phyloP scores from a whole-genome alignment of 805 yeast genomes.

The Candida incommunis region DNA sequence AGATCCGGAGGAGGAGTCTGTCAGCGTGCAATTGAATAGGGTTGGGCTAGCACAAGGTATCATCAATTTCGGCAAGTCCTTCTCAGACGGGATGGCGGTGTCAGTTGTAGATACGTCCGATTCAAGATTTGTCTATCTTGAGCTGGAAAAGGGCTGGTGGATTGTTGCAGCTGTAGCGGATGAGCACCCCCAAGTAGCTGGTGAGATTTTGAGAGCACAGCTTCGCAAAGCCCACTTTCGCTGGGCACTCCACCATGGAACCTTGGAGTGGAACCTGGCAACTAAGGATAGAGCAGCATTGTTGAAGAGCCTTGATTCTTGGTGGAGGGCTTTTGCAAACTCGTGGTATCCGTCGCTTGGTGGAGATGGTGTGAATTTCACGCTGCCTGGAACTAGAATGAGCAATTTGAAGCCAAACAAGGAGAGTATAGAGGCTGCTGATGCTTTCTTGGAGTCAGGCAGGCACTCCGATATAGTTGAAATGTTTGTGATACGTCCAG shows the following conservation, averaged over 20 bases:
- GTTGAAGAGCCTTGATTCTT: slow-evolving; percentile 6
- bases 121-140: slow-evolving; percentile 20
- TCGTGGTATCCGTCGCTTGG: slow-evolving; percentile 11
- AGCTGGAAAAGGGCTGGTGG: slow-evolving; percentile 20
- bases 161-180: slow-evolving; percentile 18
- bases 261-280: slow-evolving; percentile 10
- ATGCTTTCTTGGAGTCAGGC: slow-evolving; percentile 4
- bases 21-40: slow-evolving; percentile 24
- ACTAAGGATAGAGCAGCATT: slow-evolving; percentile 1
- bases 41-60: slow-evolving; percentile 32
- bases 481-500: slow-evolving; percentile 10
- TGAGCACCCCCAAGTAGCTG: slow-evolving; percentile 9
- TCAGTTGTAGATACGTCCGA: slow-evolving; percentile 21
- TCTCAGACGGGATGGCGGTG: slow-evolving; percentile 10
- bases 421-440: slow-evolving; percentile 10
- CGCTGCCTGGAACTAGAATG: slow-evolving; percentile 8
- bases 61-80: slow-evolving; percentile 13
- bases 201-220: slow-evolving; percentile 19
- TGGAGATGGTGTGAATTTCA: slow-evolving; percentile 6
- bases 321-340: slow-evolving; percentile 13
- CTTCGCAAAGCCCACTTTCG: slow-evolving; percentile 21
- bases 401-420: slow-evolving; percentile 8
- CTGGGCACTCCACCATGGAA: slow-evolving; percentile 23
- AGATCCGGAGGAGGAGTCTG: slow-evolving; percentile 8
- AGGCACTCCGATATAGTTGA: slow-evolving; percentile 8